phyloP scores from a whole-genome alignment of 2,329 filamentous ascomycete genomes.

The Fusarium duplospermum region DNA sequence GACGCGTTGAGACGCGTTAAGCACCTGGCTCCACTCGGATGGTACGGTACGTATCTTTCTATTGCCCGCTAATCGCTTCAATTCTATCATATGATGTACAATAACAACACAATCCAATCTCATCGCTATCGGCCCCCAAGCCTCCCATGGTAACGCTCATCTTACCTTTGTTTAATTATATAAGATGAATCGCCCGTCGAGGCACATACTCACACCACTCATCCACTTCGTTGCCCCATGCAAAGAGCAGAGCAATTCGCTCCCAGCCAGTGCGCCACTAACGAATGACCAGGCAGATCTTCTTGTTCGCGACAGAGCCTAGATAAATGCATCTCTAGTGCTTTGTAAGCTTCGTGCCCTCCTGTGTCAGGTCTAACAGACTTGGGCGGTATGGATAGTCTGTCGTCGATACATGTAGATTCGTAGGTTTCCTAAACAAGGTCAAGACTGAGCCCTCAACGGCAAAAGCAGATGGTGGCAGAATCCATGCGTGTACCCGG shows the following conservation, averaged over 20 bases:
- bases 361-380: not conserved
- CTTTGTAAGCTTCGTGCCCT: not conserved
- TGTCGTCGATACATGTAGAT: not conserved
- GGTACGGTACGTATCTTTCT: not conserved
- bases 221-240: not conserved
- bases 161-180: not conserved
- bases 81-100: not conserved
- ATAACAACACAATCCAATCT: not conserved
- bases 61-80: not conserved
- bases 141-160: not conserved
- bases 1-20: slow-evolving; percentile 40
- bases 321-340: not conserved
- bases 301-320: not conserved
- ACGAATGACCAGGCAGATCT: not conserved
- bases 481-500: not conserved
- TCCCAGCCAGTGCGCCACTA: not conserved
- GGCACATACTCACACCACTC: not conserved
- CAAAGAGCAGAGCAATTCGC: not conserved
- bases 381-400: not conserved
- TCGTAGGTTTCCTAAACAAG: not conserved
- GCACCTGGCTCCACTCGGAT: slow-evolving; percentile 1
- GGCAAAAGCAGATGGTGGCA: not conserved
- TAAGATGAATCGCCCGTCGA: not conserved
- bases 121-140: not conserved
- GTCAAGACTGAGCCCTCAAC: not conserved